Evolutionary conservation across 345 rosid species (phyloP), one percentile per base, ranked within the genome.

Genomic region (Corchorus olitorius): DNA sequence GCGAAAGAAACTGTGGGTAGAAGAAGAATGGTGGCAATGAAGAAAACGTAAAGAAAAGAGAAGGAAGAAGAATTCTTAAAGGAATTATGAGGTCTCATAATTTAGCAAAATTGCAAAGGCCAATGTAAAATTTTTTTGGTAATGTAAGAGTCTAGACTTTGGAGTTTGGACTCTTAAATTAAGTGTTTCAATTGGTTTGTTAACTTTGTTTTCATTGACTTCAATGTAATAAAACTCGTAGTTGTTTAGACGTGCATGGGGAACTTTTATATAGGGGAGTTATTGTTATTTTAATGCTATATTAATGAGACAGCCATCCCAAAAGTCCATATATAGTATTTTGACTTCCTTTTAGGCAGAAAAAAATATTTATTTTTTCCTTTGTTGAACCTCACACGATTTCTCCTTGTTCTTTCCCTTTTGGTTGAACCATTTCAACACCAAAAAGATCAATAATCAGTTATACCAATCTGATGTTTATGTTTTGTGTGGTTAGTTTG

Each of bases 371-470:
- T 8, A 14, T 12, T 59, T 39, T 50, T 56, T 68, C 3, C 43
- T 79, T 70, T 83, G 76, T 70, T 75, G 56, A 80, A 62, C 68
- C 72, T 56, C 16, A 70, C 74, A 70, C 60, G 48, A 52, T 70
- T 34, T 16, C 59, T 4, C 27, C 46, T 52, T 34, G 4, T 59
- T 16, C 73, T 50, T 70, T 70, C 45, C 16, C 46, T 13, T 67
- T 67, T 22, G 48, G 71, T 22, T 67, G 37, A 46, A 48, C 72
- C 72, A 67, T 20, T 48, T 46, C 16, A 14, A 20, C 39, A 22
- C 15, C 17, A 12, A 46, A 41, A 67, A 20, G 39, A 13, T 67
- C 72, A 67, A 46, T 20, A 9, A 27, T 27, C 27, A 43, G 43
- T 65, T 43, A 33, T 19, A 19, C 70, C 39, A 20, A 6, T 46